A percentile compares a stretch with the other conserved stretches of the same genome.
Evolutionary conservation across 768 basidiomycete genomes (phyloP).

Genomic region (Mycena rosella): DNA sequence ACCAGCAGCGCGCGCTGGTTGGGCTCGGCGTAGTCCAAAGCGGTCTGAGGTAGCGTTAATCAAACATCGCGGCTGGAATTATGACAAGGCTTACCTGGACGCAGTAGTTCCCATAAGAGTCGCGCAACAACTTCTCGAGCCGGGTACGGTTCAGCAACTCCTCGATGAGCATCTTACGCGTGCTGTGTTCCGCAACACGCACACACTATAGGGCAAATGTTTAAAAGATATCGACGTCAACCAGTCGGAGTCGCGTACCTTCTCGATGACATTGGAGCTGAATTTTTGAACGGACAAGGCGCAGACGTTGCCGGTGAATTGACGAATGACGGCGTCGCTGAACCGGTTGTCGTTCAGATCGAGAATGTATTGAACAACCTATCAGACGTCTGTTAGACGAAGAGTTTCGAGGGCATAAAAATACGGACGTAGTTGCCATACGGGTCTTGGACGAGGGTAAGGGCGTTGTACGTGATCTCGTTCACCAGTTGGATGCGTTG

Average conservation of each 20-base stretch:
- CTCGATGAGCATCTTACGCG: slow-evolving; percentile 94
- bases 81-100: slow-evolving; percentile 73
- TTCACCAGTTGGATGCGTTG: slow-evolving; percentile 97
- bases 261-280: slow-evolving; percentile 99
- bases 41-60: slow-evolving; percentile 71
- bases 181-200: slow-evolving; percentile 95
- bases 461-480: slow-evolving; percentile 98
- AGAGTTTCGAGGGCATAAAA: not conserved
- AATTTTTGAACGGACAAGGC: slow-evolving; percentile 99
- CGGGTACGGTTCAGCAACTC: slow-evolving; percentile 95
- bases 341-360: slow-evolving; percentile 99
- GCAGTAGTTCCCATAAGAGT: slow-evolving; percentile 97
- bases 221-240: slow-evolving; percentile 15
- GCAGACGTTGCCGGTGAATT: slow-evolving; percentile 98
- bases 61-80: slow-evolving; percentile 23
- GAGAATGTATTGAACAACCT: slow-evolving; percentile 98
- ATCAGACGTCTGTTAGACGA: slow-evolving; percentile 15
- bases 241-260: slow-evolving; percentile 59
- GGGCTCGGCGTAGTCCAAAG: slow-evolving; percentile 98
- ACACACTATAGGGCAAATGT: slow-evolving; percentile 64
- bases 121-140: slow-evolving; percentile 94
- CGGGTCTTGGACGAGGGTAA: slow-evolving; percentile 98
- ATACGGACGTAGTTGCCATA: slow-evolving; percentile 88
- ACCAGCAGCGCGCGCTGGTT: slow-evolving; percentile 91
- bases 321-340: slow-evolving; percentile 96